Evolutionary conservation across 306 rosid species (phyloP).

Genomic region (Mucuna pruriens): DNA sequence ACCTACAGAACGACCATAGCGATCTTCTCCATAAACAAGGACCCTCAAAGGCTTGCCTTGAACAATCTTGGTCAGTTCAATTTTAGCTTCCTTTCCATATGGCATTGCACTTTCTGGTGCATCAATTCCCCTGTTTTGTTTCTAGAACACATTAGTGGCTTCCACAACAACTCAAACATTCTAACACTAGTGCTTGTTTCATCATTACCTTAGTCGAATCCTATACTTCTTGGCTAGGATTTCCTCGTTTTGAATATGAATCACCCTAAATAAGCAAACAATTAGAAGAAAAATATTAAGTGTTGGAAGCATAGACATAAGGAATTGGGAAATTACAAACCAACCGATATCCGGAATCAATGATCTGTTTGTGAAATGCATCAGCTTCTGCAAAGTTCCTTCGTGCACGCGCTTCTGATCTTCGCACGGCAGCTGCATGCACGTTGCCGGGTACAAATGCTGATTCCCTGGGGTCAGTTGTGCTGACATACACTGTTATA

Average conservation of each 20-base stretch:
- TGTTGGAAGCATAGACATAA: not conserved
- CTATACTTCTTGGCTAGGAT: constrained; percentile 77
- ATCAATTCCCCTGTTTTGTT: constrained; percentile 80
- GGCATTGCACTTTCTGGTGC: constrained; percentile 91
- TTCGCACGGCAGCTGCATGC: constrained; percentile 53
- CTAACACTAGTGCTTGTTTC: not conserved
- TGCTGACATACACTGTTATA: constrained; percentile 83
- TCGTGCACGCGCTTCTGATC: constrained; percentile 64
- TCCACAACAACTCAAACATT: constrained; percentile 2
- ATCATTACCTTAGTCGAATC: constrained; percentile 79
- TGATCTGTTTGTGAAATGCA: constrained; percentile 73
- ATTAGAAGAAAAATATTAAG: not conserved
- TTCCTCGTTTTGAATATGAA: constrained; percentile 60
- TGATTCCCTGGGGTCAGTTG: constrained; percentile 75
- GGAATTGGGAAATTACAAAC: constrained; percentile 37
- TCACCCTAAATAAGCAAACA: constrained; percentile 53
- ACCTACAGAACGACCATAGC: constrained; percentile 75
- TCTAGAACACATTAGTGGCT: not conserved
- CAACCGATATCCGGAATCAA: constrained; percentile 80
- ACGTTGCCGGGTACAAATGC: constrained; percentile 62
- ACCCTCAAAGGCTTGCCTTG: constrained; percentile 80
- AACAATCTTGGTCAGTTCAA: constrained; percentile 63
- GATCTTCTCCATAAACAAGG: constrained; percentile 78
- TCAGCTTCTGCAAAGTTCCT: constrained; percentile 63
- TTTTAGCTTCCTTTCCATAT: constrained; percentile 80